phyloP scores from a whole-genome alignment of 805 yeast species.

The Metschnikowia continentalis region DNA sequence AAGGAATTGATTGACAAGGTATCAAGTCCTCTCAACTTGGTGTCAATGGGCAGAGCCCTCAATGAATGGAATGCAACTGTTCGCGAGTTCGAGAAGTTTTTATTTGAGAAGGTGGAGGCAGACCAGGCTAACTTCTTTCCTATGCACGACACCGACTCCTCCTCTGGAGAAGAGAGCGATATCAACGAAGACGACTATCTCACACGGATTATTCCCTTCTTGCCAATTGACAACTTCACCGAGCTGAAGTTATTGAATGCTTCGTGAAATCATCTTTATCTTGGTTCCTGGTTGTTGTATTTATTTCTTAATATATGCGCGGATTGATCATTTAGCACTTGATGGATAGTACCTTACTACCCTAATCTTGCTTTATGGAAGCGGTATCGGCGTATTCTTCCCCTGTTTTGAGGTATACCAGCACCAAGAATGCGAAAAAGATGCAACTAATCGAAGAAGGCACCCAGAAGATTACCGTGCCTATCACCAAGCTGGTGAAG shows the following conservation, averaged over 20 bases:
- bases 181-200: slow-evolving; percentile 33
- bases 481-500: slow-evolving; percentile 29
- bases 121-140: slow-evolving; percentile 15
- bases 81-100: slow-evolving; percentile 43
- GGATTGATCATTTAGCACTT: not conserved
- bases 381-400: not conserved
- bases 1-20: not conserved
- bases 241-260: slow-evolving; percentile 19
- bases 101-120: slow-evolving; percentile 24
- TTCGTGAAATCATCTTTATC: slow-evolving; percentile 1
- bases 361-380: not conserved
- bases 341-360: not conserved
- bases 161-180: slow-evolving; percentile 6
- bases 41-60: slow-evolving; percentile 41
- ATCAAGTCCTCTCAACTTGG: slow-evolving; percentile 3
- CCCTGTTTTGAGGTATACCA: slow-evolving; percentile 8
- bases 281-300: not conserved
- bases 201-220: slow-evolving; percentile 35
- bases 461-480: slow-evolving; percentile 36
- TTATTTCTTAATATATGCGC: not conserved
- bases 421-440: slow-evolving; percentile 20
- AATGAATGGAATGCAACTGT: slow-evolving; percentile 49
- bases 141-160: not conserved
- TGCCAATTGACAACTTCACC: slow-evolving; percentile 30
- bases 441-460: slow-evolving; percentile 30